A percentile compares a stretch with the other conserved stretches of the same genome.
phyloP scores from a whole-genome alignment of 148 eudicot genomes.

The Dysphania ambrosioides region DNA sequence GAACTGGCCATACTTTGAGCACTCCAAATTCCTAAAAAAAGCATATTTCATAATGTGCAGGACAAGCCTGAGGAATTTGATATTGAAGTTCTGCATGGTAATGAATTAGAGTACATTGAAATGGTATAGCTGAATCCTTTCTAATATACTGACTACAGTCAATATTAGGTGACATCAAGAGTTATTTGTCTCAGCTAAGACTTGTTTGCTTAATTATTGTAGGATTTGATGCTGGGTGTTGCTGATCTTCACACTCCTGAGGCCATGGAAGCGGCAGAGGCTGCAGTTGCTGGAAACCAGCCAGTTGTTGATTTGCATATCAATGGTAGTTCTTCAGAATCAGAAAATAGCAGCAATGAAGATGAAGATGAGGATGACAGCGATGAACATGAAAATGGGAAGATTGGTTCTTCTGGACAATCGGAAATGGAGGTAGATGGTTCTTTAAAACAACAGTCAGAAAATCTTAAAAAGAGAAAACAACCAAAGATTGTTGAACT shows the following conservation, averaged over 20 bases:
- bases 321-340: slow-evolving; percentile 38
- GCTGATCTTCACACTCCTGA: slow-evolving; percentile 91
- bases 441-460: slow-evolving; percentile 25
- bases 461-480: slow-evolving; percentile 36
- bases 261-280: slow-evolving; percentile 83
- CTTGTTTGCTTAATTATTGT: background rate
- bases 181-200: background rate
- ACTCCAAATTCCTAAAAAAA: background rate
- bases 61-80: slow-evolving; percentile 55
- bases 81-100: no score
- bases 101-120: no score
- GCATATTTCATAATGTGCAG: slow-evolving; percentile 37
- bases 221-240: slow-evolving; percentile 94
- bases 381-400: slow-evolving; percentile 30
- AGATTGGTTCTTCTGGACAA: slow-evolving; percentile 20
- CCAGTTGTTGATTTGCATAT: slow-evolving; percentile 35
- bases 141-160: background rate
- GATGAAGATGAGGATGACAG: slow-evolving; percentile 30
- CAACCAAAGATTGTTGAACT: slow-evolving; percentile 75
- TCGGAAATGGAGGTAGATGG: slow-evolving; percentile 23
- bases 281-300: slow-evolving; percentile 61
- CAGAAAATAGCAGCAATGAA: slow-evolving; percentile 43
- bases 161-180: background rate
- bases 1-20: background rate
- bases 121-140: slow-evolving; percentile 43